Evolutionary conservation across 225 moss, liverwort and hornwort genomes (phyloP).

Genomic region (Thuidium tamariscinum): DNA sequence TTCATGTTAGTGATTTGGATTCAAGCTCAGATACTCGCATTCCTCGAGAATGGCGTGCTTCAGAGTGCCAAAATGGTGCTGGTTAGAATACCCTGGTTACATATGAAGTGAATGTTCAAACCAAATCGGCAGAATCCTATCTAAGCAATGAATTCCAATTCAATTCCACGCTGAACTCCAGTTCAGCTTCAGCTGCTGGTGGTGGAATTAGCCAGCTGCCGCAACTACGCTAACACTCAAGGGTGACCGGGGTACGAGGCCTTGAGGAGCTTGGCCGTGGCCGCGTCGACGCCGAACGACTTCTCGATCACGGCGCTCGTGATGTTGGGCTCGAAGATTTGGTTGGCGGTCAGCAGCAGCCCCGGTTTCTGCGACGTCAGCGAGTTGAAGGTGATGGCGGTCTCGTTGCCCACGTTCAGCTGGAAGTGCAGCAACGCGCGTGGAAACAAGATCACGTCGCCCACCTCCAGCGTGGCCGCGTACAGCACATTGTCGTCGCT

Average conservation of each 20-base stretch:
- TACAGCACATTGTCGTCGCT: background rate
- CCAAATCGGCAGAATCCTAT: too few relatives aligned
- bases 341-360: background rate
- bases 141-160: background rate
- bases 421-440: slow-evolving; percentile 5
- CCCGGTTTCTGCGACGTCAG: slow-evolving; percentile 9
- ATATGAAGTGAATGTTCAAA: too few relatives aligned
- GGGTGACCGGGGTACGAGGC: background rate
- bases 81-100: too few relatives aligned
- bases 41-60: background rate
- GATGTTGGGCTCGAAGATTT: background rate
- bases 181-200: too few relatives aligned
- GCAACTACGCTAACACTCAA: background rate
- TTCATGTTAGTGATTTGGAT: background rate
- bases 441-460: background rate
- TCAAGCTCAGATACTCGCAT: background rate
- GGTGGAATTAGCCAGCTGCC: background rate
- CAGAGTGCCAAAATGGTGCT: background rate
- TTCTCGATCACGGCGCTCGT: background rate
- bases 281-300: slow-evolving; percentile 1
- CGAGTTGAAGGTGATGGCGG: slow-evolving; percentile 3
- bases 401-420: background rate
- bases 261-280: background rate
- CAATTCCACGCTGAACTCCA: background rate
- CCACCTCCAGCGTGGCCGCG: background rate